phyloP scores from a whole-genome alignment of 2,329 filamentous ascomycete species.

The Fusarium humuli region DNA sequence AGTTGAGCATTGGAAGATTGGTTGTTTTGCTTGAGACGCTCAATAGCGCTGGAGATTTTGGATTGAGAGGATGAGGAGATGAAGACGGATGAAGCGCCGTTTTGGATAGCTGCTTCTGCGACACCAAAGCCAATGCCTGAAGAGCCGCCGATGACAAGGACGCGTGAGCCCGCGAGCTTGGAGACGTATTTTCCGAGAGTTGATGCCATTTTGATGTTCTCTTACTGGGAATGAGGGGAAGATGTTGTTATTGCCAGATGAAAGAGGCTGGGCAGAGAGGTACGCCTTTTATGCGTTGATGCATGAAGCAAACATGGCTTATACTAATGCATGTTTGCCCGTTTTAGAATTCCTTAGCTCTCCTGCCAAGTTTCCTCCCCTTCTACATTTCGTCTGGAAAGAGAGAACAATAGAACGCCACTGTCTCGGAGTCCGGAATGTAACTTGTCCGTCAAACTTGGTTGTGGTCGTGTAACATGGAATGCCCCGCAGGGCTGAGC shows the following conservation, averaged over 20 bases:
- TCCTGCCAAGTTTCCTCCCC: not conserved
- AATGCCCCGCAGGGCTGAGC: constrained; percentile 1
- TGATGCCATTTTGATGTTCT: constrained; percentile 31
- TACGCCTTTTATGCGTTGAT: constrained; percentile 16
- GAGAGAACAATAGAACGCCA: not conserved
- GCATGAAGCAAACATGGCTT: constrained; percentile 22
- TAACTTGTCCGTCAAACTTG: not conserved
- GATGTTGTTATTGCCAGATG: not conserved
- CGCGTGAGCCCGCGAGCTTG: constrained; percentile 38
- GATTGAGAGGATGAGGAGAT: constrained; percentile 30
- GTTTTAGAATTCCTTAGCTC: not conserved
- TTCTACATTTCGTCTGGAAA: too few relatives aligned
- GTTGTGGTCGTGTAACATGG: constrained; percentile 3
- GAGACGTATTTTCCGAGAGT: constrained; percentile 31
- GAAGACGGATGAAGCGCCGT: constrained; percentile 32
- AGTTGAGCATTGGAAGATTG: constrained; percentile 29
- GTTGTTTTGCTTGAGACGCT: constrained; percentile 31
- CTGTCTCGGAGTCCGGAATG: constrained; percentile 15
- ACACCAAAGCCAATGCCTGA: constrained; percentile 41
- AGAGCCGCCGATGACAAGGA: constrained; percentile 41
- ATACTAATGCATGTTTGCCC: constrained; percentile 6
- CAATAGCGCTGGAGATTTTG: constrained; percentile 22
- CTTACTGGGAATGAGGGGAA: too few relatives aligned
- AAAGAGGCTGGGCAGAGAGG: not conserved
- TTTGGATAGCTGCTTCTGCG: constrained; percentile 32